Conservation (phyloP, 495 filamentous ascomycete species). For the Penicillium ucsense region DNA sequence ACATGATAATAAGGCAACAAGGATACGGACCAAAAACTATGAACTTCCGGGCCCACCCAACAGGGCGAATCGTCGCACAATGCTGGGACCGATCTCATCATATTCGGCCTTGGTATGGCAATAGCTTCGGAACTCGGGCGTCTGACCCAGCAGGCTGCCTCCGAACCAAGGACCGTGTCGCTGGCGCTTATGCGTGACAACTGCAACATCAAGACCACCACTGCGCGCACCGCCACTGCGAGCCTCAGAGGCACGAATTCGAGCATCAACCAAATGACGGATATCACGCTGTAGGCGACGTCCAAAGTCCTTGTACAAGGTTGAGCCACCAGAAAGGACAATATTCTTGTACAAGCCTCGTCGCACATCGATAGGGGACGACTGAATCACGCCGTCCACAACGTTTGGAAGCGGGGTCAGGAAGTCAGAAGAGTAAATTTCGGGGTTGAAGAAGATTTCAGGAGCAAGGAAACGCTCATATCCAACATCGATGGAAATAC, state of each 20-base stretch:
- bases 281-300: conserved; percentile 93
- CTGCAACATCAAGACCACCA: conserved; percentile 87
- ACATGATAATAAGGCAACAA: conserved; percentile 11
- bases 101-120: conserved; percentile 98
- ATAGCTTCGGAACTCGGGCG: conserved; percentile 97
- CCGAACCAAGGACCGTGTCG: conserved; percentile 97
- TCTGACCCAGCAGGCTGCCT: conserved; percentile 90
- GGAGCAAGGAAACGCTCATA: conserved; percentile 98
- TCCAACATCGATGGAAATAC: conserved; percentile 80
- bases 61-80: conserved; percentile 90
- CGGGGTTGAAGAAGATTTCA: conserved; percentile 99
- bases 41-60: conserved; percentile 80
- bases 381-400: conserved; percentile 94
- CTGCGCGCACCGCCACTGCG: conserved; percentile 71
- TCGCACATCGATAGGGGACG: conserved; percentile 92
- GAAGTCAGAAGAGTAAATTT: conserved; percentile 98
- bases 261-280: conserved; percentile 83
- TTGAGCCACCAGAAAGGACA: conserved; percentile 91
- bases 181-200: conserved; percentile 93
- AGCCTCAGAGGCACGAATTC: conserved; percentile 84
- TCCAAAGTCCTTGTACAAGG: conserved; percentile 95
- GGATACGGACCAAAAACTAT: conserved; percentile 13
- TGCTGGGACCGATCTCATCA: conserved; percentile 88
- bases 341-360: conserved; percentile 99
- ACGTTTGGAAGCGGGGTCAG: conserved; percentile 87